Evolutionary conservation across 495 filamentous ascomycete species (phyloP).

Genomic region (Clavariopsis aquatica): DNA sequence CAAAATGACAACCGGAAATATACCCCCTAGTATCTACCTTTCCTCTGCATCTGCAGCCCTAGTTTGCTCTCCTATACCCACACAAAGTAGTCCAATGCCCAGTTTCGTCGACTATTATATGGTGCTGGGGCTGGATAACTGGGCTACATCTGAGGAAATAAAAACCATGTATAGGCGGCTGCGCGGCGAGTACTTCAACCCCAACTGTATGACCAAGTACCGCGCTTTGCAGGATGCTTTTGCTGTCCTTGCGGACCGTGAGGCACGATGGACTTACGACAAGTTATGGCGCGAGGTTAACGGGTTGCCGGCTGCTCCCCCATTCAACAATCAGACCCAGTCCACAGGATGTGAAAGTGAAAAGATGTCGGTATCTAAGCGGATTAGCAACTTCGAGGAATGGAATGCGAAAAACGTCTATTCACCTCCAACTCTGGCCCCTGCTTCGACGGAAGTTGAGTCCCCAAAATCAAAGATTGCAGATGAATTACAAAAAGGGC

Average conservation of each 20-base stretch:
- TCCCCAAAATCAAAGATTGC: too few relatives aligned
- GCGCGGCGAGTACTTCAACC: constrained; percentile 14
- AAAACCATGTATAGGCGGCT: constrained; percentile 17
- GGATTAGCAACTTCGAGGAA: not conserved
- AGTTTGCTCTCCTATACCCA: not conserved
- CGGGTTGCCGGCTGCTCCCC: constrained; percentile 8
- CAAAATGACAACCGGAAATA: not conserved
- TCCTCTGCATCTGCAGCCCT: constrained; percentile 2
- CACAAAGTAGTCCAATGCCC: not conserved
- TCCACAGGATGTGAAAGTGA: not conserved
- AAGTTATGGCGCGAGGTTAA: not conserved
- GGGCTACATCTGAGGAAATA: constrained; percentile 23
- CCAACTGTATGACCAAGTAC: constrained; percentile 9
- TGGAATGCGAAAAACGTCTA: not conserved
- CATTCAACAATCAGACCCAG: not conserved
- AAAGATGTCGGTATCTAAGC: not conserved
- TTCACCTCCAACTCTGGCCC: not conserved
- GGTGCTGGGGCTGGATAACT: constrained; percentile 5
- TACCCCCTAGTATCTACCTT: constrained; percentile 22
- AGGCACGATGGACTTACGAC: constrained; percentile 20
- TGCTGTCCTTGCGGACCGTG: constrained; percentile 17
- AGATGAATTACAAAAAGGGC: too few relatives aligned
- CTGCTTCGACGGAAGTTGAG: too few relatives aligned
- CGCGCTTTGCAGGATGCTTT: constrained; percentile 26
- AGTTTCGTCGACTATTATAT: constrained; percentile 26